Conservation (phyloP, 148 eudicot genomes). For the Rhododendron henanense region DNA sequence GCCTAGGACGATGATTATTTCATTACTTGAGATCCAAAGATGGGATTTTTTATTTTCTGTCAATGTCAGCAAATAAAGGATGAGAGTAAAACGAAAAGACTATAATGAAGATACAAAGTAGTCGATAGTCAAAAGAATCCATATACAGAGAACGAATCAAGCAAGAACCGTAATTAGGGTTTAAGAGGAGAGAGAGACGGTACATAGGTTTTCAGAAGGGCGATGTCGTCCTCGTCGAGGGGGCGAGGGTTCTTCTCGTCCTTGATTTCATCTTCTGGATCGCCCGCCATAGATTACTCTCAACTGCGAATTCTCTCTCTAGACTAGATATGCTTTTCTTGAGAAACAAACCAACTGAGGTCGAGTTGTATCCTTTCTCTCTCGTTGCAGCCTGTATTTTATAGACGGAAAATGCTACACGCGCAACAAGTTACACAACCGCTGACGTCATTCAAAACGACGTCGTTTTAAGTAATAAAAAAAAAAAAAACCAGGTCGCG, state of each 20-base stretch:
- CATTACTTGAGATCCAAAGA: background rate
- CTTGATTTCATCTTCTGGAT: conserved; percentile 78
- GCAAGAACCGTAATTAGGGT: background rate
- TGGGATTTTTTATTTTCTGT: background rate
- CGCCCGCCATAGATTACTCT: conserved; percentile 38
- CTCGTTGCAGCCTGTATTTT: background rate
- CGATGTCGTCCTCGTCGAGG: conserved; percentile 95
- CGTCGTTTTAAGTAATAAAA: no score
- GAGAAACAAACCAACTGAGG: conserved; percentile 13
- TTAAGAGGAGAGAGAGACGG: background rate
- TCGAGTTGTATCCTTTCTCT: background rate
- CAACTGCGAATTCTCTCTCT: background rate
- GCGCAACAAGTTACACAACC: no score
- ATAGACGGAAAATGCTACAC: background rate
- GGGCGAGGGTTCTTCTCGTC: conserved; percentile 88
- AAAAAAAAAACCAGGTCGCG: no score
- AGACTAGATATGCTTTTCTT: background rate
- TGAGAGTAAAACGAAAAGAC: background rate
- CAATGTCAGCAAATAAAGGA: background rate
- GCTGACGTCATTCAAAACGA: no score
- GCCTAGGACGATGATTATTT: background rate
- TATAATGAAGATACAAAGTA: background rate
- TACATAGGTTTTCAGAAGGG: conserved; percentile 91
- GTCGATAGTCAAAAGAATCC: background rate
- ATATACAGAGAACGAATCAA: background rate